These are phyloP conservation scores for Ceriops decandra DNA, from an alignment of 345 rosid species.

Conservation along the genomic window DNA sequence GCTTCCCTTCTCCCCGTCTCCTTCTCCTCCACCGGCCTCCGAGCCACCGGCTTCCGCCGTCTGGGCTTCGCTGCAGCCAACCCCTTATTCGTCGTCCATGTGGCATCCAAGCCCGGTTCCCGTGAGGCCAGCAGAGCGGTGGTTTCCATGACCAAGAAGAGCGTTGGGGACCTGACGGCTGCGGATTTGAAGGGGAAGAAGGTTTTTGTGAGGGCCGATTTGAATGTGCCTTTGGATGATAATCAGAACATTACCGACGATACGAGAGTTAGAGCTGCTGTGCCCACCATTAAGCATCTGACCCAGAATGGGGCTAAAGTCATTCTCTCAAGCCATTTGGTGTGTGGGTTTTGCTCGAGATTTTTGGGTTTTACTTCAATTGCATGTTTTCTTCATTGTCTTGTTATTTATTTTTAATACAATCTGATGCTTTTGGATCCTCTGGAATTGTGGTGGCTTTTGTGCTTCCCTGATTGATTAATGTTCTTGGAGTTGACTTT, in stretches of 20 bases:
- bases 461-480: too few species aligned
- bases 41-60: slow-evolving; percentile 32
- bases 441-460: too few species aligned
- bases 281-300: slow-evolving; percentile 97
- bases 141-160: slow-evolving; percentile 83
- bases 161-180: slow-evolving; percentile 69
- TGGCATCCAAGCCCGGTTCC: slow-evolving; percentile 32
- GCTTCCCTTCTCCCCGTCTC: slow-evolving; percentile 24
- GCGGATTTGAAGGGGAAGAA: slow-evolving; percentile 93
- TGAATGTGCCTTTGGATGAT: slow-evolving; percentile 91
- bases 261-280: slow-evolving; percentile 86
- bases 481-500: too few species aligned
- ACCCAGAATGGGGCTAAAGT: slow-evolving; percentile 85
- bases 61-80: slow-evolving; percentile 62
- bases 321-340: slow-evolving; percentile 95
- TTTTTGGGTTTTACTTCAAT: neutral
- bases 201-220: slow-evolving; percentile 89
- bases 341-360: slow-evolving; percentile 12
- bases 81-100: slow-evolving; percentile 45
- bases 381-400: neutral
- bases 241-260: slow-evolving; percentile 92
- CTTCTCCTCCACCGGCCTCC: slow-evolving; percentile 29
- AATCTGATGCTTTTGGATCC: neutral
- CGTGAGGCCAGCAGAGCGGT: slow-evolving; percentile 45
- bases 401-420: neutral